phyloP scores from a whole-genome alignment of 176 grass and related monocot species.

The Chloris gayana region DNA sequence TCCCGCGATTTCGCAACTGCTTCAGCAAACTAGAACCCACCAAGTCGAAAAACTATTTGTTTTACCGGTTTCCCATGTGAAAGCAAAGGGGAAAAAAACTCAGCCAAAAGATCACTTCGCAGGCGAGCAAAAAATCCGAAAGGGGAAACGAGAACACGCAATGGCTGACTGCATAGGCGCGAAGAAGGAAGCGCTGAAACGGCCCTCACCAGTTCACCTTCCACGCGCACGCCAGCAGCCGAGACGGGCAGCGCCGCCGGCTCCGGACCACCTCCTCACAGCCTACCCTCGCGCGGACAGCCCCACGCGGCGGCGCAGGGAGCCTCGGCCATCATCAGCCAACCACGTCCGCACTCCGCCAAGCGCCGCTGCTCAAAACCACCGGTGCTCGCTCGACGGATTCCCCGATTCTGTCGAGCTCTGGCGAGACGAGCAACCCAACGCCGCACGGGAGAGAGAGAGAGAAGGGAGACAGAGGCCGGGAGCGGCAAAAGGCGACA shows the following conservation, averaged over 20 bases:
- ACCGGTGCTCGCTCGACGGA: neutral
- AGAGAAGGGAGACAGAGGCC: constrained; percentile 18
- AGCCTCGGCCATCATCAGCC: constrained; percentile 58
- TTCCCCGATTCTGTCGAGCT: constrained; percentile 24
- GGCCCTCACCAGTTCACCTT: neutral
- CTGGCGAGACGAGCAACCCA: neutral
- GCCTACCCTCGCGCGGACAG: neutral
- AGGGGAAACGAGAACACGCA: neutral
- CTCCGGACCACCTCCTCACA: constrained; percentile 21
- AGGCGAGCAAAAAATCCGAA: neutral
- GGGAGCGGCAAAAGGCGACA: constrained; percentile 60
- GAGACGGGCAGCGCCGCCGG: constrained; percentile 23
- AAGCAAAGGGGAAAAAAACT: neutral
- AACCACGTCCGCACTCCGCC: neutral
- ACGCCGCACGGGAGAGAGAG: constrained; percentile 19
- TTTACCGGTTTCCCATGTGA: neutral
- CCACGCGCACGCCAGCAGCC: neutral
- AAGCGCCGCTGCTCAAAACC: neutral
- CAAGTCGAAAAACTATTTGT: neutral
- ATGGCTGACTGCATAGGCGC: constrained; percentile 14
- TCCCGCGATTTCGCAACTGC: neutral
- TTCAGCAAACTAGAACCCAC: neutral
- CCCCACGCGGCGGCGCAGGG: constrained; percentile 19
- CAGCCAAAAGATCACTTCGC: neutral
- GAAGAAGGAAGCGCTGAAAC: neutral